Conservation (phyloP, 2,329 filamentous ascomycete species). For the Periconia macrospinosa region DNA sequence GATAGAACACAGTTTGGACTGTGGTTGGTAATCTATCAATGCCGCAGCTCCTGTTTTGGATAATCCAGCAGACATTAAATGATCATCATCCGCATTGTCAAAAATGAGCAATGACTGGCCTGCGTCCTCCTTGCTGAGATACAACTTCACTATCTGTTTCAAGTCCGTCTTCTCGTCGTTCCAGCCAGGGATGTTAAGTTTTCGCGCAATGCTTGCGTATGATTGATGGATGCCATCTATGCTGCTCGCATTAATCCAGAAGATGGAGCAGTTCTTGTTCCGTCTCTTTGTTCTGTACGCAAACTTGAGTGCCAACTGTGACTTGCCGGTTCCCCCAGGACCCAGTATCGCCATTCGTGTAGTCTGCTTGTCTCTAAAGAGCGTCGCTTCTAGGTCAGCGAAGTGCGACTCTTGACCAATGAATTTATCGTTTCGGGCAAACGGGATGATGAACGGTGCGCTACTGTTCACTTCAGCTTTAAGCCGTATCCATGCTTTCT, state of each 20-base stretch:
- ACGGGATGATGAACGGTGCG: constrained; percentile 25
- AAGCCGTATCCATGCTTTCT: constrained; percentile 16
- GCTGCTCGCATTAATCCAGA: constrained; percentile 49
- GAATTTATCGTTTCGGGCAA: constrained; percentile 26
- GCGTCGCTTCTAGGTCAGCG: constrained; percentile 7
- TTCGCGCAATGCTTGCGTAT: constrained; percentile 14
- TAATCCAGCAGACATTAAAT: constrained; percentile 7
- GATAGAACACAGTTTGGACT: constrained; percentile 15
- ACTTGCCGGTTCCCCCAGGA: constrained; percentile 21
- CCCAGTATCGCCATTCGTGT: constrained; percentile 19
- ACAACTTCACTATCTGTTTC: constrained; percentile 19
- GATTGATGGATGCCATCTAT: constrained; percentile 43
- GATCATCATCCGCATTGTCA: constrained; percentile 26
- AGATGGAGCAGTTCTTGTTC: constrained; percentile 42
- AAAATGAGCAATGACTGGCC: constrained; percentile 13
- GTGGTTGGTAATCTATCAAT: constrained; percentile 12
- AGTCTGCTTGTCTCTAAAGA: constrained; percentile 19
- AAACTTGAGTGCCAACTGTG: constrained; percentile 38
- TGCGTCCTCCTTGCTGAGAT: constrained; percentile 7
- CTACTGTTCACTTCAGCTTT: constrained; percentile 11
- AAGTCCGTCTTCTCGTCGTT: constrained; percentile 4
- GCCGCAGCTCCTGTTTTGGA: constrained; percentile 13
- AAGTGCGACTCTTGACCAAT: constrained; percentile 26
- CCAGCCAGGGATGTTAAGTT: constrained; percentile 29
- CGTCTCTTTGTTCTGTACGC: constrained; percentile 43